These are phyloP conservation scores for Myotisia sp. DNA, from an alignment of 2,329 filamentous ascomycete species.

Conservation along the genomic window DNA sequence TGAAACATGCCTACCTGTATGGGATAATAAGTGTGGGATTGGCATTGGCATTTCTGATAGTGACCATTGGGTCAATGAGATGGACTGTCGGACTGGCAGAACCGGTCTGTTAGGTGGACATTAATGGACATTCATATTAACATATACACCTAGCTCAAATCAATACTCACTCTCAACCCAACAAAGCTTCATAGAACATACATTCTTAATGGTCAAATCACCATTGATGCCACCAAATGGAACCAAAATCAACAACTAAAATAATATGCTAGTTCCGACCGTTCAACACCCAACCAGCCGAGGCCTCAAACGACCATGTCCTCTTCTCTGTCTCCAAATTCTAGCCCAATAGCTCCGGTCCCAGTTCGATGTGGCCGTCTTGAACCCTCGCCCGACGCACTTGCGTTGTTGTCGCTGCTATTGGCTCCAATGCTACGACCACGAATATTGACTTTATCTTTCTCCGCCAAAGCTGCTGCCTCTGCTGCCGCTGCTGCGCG, in stretches of 20 bases:
- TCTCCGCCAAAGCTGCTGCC: slow-evolving; percentile 2
- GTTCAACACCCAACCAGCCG: not conserved
- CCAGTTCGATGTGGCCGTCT: slow-evolving; percentile 8
- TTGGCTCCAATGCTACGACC: not conserved
- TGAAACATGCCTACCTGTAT: slow-evolving; percentile 49
- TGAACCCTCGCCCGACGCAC: slow-evolving; percentile 2
- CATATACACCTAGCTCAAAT: not conserved
- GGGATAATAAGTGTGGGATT: slow-evolving; percentile 34
- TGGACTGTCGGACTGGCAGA: slow-evolving; percentile 35
- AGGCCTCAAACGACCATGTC: slow-evolving; percentile 10
- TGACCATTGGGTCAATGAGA: slow-evolving; percentile 43
- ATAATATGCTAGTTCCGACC: no score
- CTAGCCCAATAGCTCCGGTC: slow-evolving; percentile 8
- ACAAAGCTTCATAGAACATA: no score
- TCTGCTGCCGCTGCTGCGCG: not conserved
- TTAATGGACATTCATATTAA: not conserved
- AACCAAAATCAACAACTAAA: no score
- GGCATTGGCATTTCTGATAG: slow-evolving; percentile 36
- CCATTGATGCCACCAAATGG: no score
- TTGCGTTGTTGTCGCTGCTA: slow-evolving; percentile 4
- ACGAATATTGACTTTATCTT: slow-evolving; percentile 6
- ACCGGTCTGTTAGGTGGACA: slow-evolving; percentile 18
- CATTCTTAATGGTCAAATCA: no score
- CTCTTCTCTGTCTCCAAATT: slow-evolving; percentile 9
- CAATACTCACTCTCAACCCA: not conserved